Base-by-base conservation (phyloP, 208 protist species). In the Crithidia expoeki region DNA sequence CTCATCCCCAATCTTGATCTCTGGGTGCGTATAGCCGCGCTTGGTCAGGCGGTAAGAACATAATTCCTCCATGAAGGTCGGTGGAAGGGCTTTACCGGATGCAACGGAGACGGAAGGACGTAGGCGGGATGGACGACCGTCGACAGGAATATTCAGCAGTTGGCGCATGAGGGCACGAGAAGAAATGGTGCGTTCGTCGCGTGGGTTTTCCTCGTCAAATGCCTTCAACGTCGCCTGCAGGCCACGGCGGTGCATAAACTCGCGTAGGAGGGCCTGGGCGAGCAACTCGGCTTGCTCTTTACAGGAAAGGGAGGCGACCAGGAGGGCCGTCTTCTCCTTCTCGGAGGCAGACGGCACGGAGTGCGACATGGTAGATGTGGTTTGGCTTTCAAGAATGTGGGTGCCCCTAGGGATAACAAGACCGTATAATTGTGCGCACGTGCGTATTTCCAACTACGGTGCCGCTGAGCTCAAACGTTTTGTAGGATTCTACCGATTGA, bases 181-280 rank as follows among this genome's bases (percentile, higher is more conserved):
- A 16, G 84, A 72, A 49, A 96, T 94, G 23, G 88, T 93, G 21
- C 70, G 68, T 38, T 83, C 84, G 55, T 82, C 69, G 21, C 91
- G 77, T 25, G 91, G 88, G 71, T 81, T 85, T 72, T 96, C 88
- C 17, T 40, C 25, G 63, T 96, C 91, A 63, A 93, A 96, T 11
- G 78, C 58, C 30, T 60, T 64, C 44, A 96, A 72, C 10, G 91
- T 96, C 58, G 72, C 69, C 21, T 61, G 81, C 64, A 88, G 90
- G 27, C 86, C 85, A 10, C 78, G 73, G 12, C 88, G 88, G 63
- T 96, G 91, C 86, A 96, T 94, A 73, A 86, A 94, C 76, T 96
- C 91, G 16, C 91, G 84, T n/a, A 96, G 84, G 36, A 96, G 76
- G 10, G 88, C 91, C 67, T 94, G 80, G 12, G 88, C 84, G 10